These are phyloP conservation scores for Dissoconium aciculare DNA, from an alignment of 2,329 filamentous ascomycete species.

Conservation along the genomic window DNA sequence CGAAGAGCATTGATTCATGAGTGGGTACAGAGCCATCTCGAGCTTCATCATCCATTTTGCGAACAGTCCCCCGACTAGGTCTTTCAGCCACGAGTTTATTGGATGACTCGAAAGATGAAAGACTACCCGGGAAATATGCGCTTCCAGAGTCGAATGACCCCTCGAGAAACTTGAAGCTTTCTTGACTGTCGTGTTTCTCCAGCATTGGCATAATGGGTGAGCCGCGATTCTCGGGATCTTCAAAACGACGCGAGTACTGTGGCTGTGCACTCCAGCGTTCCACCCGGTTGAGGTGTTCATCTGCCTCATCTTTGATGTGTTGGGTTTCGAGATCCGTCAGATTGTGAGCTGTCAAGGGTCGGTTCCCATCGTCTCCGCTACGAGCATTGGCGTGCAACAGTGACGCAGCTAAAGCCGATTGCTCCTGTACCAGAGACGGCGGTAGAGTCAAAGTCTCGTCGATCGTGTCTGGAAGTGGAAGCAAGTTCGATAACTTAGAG, in stretches of 20 bases:
- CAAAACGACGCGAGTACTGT: conserved; percentile 16
- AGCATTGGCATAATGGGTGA: conserved; percentile 22
- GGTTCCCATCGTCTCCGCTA: conserved; percentile 3
- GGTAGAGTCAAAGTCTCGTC: conserved; percentile 15
- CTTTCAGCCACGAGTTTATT: conserved; percentile 12
- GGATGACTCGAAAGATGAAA: conserved; percentile 21
- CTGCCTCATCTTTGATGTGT: conserved; percentile 7
- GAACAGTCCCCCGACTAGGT: too few relatives aligned
- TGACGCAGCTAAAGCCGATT: conserved; percentile 3
- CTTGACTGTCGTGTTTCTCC: conserved; percentile 41
- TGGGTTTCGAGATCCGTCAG: conserved; percentile 14
- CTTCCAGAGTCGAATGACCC: conserved; percentile 44
- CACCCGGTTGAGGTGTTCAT: conserved; percentile 12
- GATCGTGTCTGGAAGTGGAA: conserved; percentile 23
- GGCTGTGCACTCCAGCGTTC: conserved; percentile 17
- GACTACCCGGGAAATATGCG: conserved; percentile 39
- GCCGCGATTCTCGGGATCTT: conserved; percentile 11
- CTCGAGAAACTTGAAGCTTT: conserved; percentile 50
- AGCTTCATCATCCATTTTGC: conserved; percentile 3
- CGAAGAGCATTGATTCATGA: conserved; percentile 10
- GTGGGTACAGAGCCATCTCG: conserved; percentile 3
- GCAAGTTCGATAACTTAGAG: conserved; percentile 3
- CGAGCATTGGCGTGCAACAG: not conserved
- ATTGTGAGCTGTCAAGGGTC: conserved; percentile 12
- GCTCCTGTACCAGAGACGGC: conserved; percentile 13